Evolutionary conservation across 2,329 filamentous ascomycete species (phyloP).

Genomic region (Fusarium nygamai): DNA sequence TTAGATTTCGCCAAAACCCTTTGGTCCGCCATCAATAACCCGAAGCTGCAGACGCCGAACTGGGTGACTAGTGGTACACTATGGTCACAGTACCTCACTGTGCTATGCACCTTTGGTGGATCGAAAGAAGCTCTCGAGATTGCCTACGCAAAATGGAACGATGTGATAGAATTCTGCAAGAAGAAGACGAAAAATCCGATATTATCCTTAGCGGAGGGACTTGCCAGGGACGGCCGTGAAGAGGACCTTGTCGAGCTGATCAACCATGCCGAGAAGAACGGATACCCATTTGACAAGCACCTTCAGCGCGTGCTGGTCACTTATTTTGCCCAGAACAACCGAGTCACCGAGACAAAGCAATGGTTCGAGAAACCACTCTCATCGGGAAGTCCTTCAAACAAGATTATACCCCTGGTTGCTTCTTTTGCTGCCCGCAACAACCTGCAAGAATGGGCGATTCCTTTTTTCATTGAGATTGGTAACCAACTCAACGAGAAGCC

Average conservation of each 20-base stretch:
- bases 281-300: conserved; percentile 55
- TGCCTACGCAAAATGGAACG: conserved; percentile 49
- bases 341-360: conserved; percentile 68
- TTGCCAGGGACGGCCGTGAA: conserved; percentile 68
- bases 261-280: conserved; percentile 59
- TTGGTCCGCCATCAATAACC: conserved; percentile 46
- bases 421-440: conserved; percentile 67
- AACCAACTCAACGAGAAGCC: conserved; percentile 55
- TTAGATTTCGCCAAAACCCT: conserved; percentile 58
- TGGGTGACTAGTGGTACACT: conserved; percentile 31
- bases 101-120: conserved; percentile 64
- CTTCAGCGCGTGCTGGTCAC: conserved; percentile 66
- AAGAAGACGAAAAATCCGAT: conserved; percentile 39
- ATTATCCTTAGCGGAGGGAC: conserved; percentile 58
- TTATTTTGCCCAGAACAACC: conserved; percentile 69
- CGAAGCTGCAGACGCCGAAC: conserved; percentile 30
- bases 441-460: conserved; percentile 69
- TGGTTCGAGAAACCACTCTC: conserved; percentile 72
- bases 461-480: conserved; percentile 64
- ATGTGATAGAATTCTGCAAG: conserved; percentile 34
- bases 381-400: conserved; percentile 26
- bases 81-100: conserved; percentile 48
- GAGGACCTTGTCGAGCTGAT: conserved; percentile 66
- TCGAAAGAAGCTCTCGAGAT: conserved; percentile 62
- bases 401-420: conserved; percentile 46